A percentile compares a stretch with the other conserved stretches of the same genome.
phyloP scores from a whole-genome alignment of 2,329 filamentous ascomycete genomes.

The Diaporthe ilicicola region DNA sequence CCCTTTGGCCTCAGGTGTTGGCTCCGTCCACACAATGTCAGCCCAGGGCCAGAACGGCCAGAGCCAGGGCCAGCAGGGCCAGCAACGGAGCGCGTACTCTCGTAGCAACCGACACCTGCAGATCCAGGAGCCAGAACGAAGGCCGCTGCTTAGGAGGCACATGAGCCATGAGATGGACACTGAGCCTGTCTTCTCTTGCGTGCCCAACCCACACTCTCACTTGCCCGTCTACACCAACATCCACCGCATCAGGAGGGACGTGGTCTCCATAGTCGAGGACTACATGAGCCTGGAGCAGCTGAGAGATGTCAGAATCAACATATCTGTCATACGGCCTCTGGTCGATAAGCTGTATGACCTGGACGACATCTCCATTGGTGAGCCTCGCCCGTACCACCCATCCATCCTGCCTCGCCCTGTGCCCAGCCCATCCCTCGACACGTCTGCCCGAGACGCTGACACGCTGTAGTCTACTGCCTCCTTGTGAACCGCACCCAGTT shows the following conservation, averaged over 20 bases:
- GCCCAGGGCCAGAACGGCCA: not conserved
- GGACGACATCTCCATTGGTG: slow-evolving; percentile 80
- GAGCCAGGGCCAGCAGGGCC: not conserved
- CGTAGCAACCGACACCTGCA: slow-evolving; percentile 28
- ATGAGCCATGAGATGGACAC: slow-evolving; percentile 48
- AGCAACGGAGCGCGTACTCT: slow-evolving; percentile 5
- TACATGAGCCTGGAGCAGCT: slow-evolving; percentile 77
- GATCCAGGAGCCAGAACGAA: slow-evolving; percentile 39
- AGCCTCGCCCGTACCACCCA: slow-evolving; percentile 34
- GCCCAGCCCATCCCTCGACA: slow-evolving; percentile 17
- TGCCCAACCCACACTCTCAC: slow-evolving; percentile 65
- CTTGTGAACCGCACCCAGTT: slow-evolving; percentile 85
- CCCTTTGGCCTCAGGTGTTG: not conserved
- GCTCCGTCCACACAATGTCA: slow-evolving; percentile 6
- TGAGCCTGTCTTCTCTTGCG: slow-evolving; percentile 60
- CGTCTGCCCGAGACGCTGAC: not conserved
- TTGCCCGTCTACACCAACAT: slow-evolving; percentile 82
- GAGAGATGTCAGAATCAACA: slow-evolving; percentile 82
- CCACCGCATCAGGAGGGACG: slow-evolving; percentile 73
- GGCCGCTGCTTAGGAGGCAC: slow-evolving; percentile 48
- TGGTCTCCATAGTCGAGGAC: slow-evolving; percentile 69
- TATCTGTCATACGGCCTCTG: slow-evolving; percentile 79
- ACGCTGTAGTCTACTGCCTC: slow-evolving; percentile 74
- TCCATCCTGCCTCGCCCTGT: not conserved
- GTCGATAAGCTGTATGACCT: slow-evolving; percentile 85